phyloP scores from a whole-genome alignment of 208 protist species.

The Vickermania ingenoplastis region DNA sequence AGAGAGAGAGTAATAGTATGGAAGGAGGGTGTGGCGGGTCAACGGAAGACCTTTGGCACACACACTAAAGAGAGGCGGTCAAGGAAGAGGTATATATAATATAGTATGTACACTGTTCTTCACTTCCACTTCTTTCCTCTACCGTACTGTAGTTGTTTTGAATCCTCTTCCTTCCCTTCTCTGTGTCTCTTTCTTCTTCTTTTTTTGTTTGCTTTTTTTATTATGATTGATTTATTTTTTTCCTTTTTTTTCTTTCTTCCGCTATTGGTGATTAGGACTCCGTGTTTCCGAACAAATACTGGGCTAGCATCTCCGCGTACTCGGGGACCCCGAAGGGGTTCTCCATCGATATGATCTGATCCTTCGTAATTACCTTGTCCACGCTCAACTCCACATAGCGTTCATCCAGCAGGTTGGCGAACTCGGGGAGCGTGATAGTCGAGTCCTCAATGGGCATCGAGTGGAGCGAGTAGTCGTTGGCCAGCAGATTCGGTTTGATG shows the following conservation, averaged over 20 bases:
- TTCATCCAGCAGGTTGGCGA: constrained; percentile 77
- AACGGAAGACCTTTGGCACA: too few species aligned
- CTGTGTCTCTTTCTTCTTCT: too few species aligned
- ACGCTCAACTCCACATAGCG: constrained; percentile 50
- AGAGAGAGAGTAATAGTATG: too few species aligned
- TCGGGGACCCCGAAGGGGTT: constrained; percentile 13
- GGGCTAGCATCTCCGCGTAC: constrained; percentile 14
- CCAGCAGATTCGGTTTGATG: constrained; percentile 34
- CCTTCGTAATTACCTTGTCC: constrained; percentile 31
- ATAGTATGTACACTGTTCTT: neutral
- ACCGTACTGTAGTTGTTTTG: neutral
- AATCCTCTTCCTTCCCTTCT: too few species aligned
- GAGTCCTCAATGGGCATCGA: constrained; percentile 57
- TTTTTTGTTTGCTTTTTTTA: too few species aligned
- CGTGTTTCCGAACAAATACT: constrained; percentile 12
- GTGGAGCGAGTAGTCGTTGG: constrained; percentile 51
- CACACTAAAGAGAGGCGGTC: neutral
- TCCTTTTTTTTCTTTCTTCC: too few species aligned
- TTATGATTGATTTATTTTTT: too few species aligned
- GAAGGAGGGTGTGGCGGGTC: too few species aligned
- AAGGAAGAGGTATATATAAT: neutral
- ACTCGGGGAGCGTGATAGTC: constrained; percentile 75
- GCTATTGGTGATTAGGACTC: too few species aligned
- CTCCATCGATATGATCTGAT: constrained; percentile 35
- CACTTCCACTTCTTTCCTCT: neutral